Evolutionary conservation across 2,329 filamentous ascomycete genomes (phyloP).

Genomic region (Curvularia hawaiiensis): DNA sequence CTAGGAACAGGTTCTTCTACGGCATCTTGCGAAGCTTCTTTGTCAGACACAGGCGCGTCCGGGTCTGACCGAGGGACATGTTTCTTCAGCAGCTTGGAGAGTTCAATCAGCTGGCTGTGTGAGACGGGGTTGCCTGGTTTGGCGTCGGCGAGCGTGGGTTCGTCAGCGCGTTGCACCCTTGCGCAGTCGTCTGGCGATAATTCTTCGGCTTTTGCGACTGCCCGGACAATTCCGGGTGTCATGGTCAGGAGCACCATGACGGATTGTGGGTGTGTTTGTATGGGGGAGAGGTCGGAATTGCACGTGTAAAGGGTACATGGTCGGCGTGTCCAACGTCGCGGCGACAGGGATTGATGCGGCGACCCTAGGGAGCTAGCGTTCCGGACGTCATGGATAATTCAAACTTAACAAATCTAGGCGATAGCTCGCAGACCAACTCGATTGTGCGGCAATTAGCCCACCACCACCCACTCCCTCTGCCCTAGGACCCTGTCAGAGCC

Average conservation of each 20-base stretch:
- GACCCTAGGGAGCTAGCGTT: conserved; percentile 9
- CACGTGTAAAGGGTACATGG: background rate
- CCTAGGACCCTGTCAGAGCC: conserved; percentile 12
- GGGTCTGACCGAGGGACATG: conserved; percentile 12
- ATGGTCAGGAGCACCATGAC: conserved; percentile 80
- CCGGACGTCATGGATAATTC: conserved; percentile 18
- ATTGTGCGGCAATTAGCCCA: conserved; percentile 4
- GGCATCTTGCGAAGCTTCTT: background rate
- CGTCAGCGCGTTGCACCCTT: conserved; percentile 39
- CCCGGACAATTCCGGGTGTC: conserved; percentile 70
- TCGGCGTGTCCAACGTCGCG: background rate
- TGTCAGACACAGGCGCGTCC: background rate
- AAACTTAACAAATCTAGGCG: conserved; percentile 15
- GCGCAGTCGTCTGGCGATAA: conserved; percentile 25
- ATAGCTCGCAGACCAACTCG: conserved; percentile 15
- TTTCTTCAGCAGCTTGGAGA: conserved; percentile 61
- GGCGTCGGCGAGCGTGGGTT: conserved; percentile 59
- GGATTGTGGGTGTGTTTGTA: conserved; percentile 4
- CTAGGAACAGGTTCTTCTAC: background rate
- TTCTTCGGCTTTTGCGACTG: conserved; percentile 51
- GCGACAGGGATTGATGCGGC: conserved; percentile 12
- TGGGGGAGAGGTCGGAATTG: conserved; percentile 1
- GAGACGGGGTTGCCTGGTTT: conserved; percentile 70
- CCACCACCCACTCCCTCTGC: conserved; percentile 10
- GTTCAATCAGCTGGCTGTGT: conserved; percentile 69